A percentile compares a stretch with the other conserved stretches of the same genome.
Conservation (phyloP, 2,329 filamentous ascomycete genomes). For the Trematosphaeria pertusa region DNA sequence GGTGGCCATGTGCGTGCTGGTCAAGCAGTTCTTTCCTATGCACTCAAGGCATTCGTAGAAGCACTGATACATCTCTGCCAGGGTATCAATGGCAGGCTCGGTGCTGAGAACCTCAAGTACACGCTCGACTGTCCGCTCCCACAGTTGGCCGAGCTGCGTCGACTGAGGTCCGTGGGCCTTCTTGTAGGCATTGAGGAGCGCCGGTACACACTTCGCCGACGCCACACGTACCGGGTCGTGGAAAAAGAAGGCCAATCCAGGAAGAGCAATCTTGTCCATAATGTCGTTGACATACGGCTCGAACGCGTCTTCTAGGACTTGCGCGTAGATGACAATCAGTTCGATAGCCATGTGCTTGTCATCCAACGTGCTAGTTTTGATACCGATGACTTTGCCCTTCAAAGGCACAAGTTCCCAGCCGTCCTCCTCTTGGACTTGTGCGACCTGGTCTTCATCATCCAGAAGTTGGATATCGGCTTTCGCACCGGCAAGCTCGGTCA, state of each 20-base stretch:
- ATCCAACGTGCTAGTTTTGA: slow-evolving; percentile 94
- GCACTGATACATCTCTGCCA: slow-evolving; percentile 99
- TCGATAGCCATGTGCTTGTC: slow-evolving; percentile 99
- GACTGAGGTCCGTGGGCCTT: slow-evolving; percentile 85
- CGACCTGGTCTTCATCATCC: slow-evolving; percentile 93
- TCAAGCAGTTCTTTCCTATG: slow-evolving; percentile 83
- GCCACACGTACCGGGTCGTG: slow-evolving; percentile 96
- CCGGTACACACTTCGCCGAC: slow-evolving; percentile 91
- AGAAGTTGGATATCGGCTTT: slow-evolving; percentile 97
- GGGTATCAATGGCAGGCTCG: slow-evolving; percentile 92
- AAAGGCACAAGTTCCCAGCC: slow-evolving; percentile 97
- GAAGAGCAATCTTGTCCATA: slow-evolving; percentile 95
- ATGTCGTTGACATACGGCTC: slow-evolving; percentile 91
- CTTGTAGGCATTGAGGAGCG: slow-evolving; percentile 92
- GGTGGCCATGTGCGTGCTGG: slow-evolving; percentile 76
- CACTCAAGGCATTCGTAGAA: slow-evolving; percentile 99
- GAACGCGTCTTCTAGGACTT: slow-evolving; percentile 91
- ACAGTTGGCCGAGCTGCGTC: slow-evolving; percentile 79
- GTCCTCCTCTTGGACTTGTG: slow-evolving; percentile 90
- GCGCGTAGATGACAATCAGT: slow-evolving; percentile 94
- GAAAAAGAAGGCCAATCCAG: slow-evolving; percentile 97
- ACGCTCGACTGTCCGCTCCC: slow-evolving; percentile 86
- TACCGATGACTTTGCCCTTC: slow-evolving; percentile 97
- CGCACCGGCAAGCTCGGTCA: slow-evolving; percentile 87
- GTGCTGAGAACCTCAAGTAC: slow-evolving; percentile 91